Evolutionary conservation across 208 protist species (phyloP).

Genomic region (Acanthamoeba healyi): DNA sequence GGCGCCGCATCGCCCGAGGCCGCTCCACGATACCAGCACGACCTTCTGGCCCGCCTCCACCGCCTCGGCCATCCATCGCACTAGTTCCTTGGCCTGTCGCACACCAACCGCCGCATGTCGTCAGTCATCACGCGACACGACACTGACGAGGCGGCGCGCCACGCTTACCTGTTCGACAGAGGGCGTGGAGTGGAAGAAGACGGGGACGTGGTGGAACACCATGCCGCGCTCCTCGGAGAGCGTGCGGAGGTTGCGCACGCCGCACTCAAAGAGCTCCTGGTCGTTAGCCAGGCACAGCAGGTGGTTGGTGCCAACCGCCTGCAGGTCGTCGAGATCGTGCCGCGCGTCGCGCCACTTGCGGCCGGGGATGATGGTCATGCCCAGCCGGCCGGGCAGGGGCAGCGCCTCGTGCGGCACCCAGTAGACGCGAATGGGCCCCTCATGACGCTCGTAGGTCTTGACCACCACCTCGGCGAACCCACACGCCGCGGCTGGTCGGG

Average conservation of each 20-base stretch:
- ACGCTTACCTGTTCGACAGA: background rate
- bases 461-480: conserved; percentile 13
- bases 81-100: background rate
- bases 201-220: conserved; percentile 41
- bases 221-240: conserved; percentile 32
- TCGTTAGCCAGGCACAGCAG: conserved; percentile 49
- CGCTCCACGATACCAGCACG: conserved; percentile 63
- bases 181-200: conserved; percentile 49
- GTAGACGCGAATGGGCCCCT: conserved; percentile 3
- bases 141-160: background rate
- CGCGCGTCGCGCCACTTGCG: conserved; percentile 33
- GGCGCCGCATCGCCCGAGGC: conserved; percentile 14
- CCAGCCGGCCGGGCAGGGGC: background rate
- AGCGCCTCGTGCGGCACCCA: conserved; percentile 30
- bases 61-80: background rate
- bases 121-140: no score
- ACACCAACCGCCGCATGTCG: no score
- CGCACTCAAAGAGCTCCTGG: conserved; percentile 36
- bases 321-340: background rate
- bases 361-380: conserved; percentile 61
- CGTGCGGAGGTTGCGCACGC: background rate
- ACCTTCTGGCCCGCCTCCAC: conserved; percentile 36
- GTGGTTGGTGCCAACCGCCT: background rate
- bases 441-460: background rate
- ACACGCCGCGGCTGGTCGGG: conserved; percentile 64